A percentile compares a stretch with the other conserved stretches of the same genome.
phyloP scores from a whole-genome alignment of 306 rosid species.

The Comarum palustre region DNA sequence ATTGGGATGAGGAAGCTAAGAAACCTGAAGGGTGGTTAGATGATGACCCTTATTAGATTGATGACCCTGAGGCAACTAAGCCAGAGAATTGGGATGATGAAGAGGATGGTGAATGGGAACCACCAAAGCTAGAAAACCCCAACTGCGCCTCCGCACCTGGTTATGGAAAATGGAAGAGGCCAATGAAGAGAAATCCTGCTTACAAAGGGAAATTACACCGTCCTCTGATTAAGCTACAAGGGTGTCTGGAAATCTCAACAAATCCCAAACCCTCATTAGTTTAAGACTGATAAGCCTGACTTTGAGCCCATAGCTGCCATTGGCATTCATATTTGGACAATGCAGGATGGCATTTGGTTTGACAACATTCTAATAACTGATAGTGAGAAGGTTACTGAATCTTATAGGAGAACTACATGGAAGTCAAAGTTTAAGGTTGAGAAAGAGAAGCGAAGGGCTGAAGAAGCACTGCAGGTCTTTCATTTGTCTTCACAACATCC shows the following conservation, averaged over 20 bases:
- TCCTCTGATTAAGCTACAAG: slow-evolving; percentile 77
- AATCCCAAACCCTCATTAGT: slow-evolving; percentile 77
- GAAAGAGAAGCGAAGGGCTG: slow-evolving; percentile 76
- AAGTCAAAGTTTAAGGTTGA: slow-evolving; percentile 74
- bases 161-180: slow-evolving; percentile 90
- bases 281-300: slow-evolving; percentile 64
- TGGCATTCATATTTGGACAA: slow-evolving; percentile 98
- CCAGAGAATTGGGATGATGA: slow-evolving; percentile 97
- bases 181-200: slow-evolving; percentile 80
- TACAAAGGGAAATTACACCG: slow-evolving; percentile 91
- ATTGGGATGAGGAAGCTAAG: slow-evolving; percentile 81
- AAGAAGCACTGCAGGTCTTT: slow-evolving; percentile 47
- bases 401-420: slow-evolving; percentile 75
- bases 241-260: slow-evolving; percentile 84
- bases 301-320: slow-evolving; percentile 85
- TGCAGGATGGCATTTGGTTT: slow-evolving; percentile 87
- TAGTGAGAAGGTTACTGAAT: slow-evolving; percentile 64
- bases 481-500: slow-evolving; percentile 59
- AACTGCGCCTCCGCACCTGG: slow-evolving; percentile 75
- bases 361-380: slow-evolving; percentile 75
- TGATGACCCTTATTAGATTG: slow-evolving; percentile 85
- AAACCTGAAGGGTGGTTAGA: slow-evolving; percentile 97
- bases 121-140: slow-evolving; percentile 72
- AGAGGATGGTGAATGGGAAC: slow-evolving; percentile 91
- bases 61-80: slow-evolving; percentile 83